Percentiles rank a stretch among this genome's conserved stretches.
Evolutionary conservation across 306 rosid species (phyloP).

Genomic region (Fagus sylvatica): DNA sequence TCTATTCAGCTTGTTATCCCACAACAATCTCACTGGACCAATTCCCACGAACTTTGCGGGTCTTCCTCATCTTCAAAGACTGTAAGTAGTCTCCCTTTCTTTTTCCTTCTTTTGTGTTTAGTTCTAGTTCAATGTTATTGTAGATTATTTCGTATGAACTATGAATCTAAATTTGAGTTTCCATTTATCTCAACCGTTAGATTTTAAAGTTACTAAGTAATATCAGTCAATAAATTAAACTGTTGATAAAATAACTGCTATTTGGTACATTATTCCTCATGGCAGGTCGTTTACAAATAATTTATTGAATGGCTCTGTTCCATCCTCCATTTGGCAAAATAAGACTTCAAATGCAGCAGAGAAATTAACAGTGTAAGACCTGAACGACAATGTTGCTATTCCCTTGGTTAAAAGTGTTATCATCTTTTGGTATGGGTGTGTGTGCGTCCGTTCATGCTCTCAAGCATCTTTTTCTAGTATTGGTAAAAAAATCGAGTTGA

Average conservation of each 20-base stretch:
- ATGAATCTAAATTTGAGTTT: not conserved
- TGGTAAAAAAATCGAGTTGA: no score
- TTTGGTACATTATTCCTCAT: constrained; percentile 21
- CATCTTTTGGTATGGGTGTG: not conserved
- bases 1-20: constrained; percentile 61
- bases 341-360: constrained; percentile 40
- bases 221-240: constrained; percentile 13
- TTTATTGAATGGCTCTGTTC: constrained; percentile 55
- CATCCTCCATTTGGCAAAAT: constrained; percentile 72
- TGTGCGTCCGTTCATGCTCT: not conserved
- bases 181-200: not conserved
- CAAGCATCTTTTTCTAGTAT: no score
- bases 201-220: not conserved
- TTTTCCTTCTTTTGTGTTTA: constrained; percentile 1
- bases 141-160: not conserved
- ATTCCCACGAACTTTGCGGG: constrained; percentile 62
- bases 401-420: not conserved
- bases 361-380: constrained; percentile 60
- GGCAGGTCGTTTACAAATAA: constrained; percentile 86
- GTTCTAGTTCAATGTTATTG: not conserved
- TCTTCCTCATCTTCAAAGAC: constrained; percentile 65
- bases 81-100: constrained; percentile 47
- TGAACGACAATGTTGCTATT: constrained; percentile 20
- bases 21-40: constrained; percentile 68
- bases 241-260: constrained; percentile 9